Base-by-base conservation (phyloP, 768 basidiomycete genomes). In the Mycena maculata region DNA sequence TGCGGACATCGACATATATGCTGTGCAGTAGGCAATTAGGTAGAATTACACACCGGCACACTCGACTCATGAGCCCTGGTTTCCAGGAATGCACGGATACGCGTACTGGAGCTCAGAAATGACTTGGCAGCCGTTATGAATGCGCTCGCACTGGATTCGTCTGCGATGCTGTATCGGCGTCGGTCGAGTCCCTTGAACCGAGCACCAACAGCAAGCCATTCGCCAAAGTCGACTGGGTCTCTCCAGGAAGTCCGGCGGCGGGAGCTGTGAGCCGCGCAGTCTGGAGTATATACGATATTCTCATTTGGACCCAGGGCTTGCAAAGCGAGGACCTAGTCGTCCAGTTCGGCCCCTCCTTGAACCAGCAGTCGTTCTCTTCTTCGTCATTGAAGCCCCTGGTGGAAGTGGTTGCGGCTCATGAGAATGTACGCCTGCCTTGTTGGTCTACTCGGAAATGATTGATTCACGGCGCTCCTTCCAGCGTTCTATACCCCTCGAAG, bases 1-100 rank as follows among this genome's bases (percentile, higher is more conserved):
- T 16, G 88, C 88, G 16, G 92, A 97, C 78, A 86, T 98, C 67
- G 93, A 96, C 70, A 83, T 97, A 20, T 93, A 88, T 74, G 89
- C 91, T 13, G 90, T 96, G 22, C 13, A n/a, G n/a, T n/a, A n/a
- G n/a, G n/a, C n/a, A n/a, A n/a, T n/a, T n/a, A n/a, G n/a, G n/a
- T n/a, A n/a, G n/a, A n/a, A n/a, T n/a, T n/a, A n/a, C n/a, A n/a
- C n/a, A n/a, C n/a, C n/a, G n/a, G n/a, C n/a, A n/a, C n/a, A n/a
- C n/a, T n/a, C n/a, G n/a, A n/a, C n/a, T n/a, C n/a, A n/a, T n/a
- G n/a, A n/a, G n/a, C n/a, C n/a, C n/a, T n/a, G n/a, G n/a, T n/a
- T n/a, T n/a, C n/a, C n/a, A n/a, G 39, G 16, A 41, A 60, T 16
- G 58, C 59, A 22, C 59, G 59, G 12, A 55, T 36, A 38, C 84